Base-by-base conservation (phyloP, 306 rosid genomes). In the Cicer bijugum region DNA sequence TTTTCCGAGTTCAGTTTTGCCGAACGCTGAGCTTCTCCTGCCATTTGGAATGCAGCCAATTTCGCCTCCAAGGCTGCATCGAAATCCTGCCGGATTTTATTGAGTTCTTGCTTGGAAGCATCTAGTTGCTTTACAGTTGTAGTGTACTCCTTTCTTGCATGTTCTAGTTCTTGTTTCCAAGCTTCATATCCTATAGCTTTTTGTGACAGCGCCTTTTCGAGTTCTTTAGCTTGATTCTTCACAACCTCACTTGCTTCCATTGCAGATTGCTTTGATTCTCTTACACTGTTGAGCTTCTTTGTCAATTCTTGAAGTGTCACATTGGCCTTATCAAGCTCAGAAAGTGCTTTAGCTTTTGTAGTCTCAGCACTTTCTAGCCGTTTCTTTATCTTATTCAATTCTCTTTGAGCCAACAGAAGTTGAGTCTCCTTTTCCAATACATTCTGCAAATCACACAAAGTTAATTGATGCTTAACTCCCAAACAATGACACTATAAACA, bases 61-160 rank as follows among this genome's bases (percentile, higher is more conserved):
- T 91, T 94, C 12, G 90, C 87, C 85, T 94, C 99, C 79, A 94
- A 81, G 17, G 97, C 91, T 0, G 91, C 87, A 50, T 91, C 99
- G 6, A 89, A 94, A 81, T 91, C 97, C 72, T 88, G 99, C 44
- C 97, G 84, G 40, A 91, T 84, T 76, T 89, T 88, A 65, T 85
- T 90, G 45, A 94, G 85, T 85, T 89, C 97, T 83, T 86, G 87
- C 91, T 94, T 94, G 57, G 95, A 67, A 77, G 95, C 89, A 84
- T 94, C 90, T 12, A 94, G 93, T 75, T 94, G 84, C 7, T 74
- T 82, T 0, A 91, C 91, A 1, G 86, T 84, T 66, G 84, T 59
- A 0, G 77, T 39, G 76, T 94, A 89, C 75, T 88, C 91, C 2
- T 80, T 82, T 78, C 96, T 91, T 20, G 90, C 91, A 40, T 80